Conservation (phyloP, 2,329 filamentous ascomycete species). For the Chaetothyriales sp. region DNA sequence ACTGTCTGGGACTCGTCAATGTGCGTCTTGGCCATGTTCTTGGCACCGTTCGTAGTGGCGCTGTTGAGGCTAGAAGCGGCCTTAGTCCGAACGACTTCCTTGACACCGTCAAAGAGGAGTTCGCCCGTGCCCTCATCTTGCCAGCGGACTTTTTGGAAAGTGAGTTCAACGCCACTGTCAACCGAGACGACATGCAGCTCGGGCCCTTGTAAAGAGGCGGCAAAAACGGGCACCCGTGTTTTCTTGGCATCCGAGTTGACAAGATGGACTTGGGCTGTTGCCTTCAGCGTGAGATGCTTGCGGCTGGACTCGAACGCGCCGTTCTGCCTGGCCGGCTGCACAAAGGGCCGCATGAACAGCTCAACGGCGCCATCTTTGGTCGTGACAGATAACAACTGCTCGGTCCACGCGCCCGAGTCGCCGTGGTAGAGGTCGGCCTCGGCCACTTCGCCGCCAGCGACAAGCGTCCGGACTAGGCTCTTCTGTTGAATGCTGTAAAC, state of each 20-base stretch:
- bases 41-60: slow-evolving; percentile 40
- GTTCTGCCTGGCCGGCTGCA: slow-evolving; percentile 22
- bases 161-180: slow-evolving; percentile 36
- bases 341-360: slow-evolving; percentile 37
- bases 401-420: slow-evolving; percentile 10
- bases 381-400: slow-evolving; percentile 32
- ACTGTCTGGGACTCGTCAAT: slow-evolving; percentile 46
- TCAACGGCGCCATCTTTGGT: slow-evolving; percentile 37
- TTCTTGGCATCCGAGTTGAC: slow-evolving; percentile 29
- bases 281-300: slow-evolving; percentile 30
- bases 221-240: slow-evolving; percentile 29
- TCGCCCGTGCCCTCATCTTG: slow-evolving; percentile 31
- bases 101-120: slow-evolving; percentile 31
- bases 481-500: slow-evolving; percentile 32
- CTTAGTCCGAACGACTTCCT: slow-evolving; percentile 32
- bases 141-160: slow-evolving; percentile 37
- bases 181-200: slow-evolving; percentile 36
- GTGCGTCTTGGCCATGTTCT: slow-evolving; percentile 36
- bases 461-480: slow-evolving; percentile 34
- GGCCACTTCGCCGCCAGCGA: slow-evolving; percentile 34
- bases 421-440: slow-evolving; percentile 25
- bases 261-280: slow-evolving; percentile 33
- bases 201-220: slow-evolving; percentile 32
- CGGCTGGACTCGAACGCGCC: slow-evolving; percentile 20
- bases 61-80: slow-evolving; percentile 30